Percentiles rank a stretch among this genome's conserved stretches.
Conservation (phyloP, 176 grass and related monocot genomes). For the Aegilops umbellulata region DNA sequence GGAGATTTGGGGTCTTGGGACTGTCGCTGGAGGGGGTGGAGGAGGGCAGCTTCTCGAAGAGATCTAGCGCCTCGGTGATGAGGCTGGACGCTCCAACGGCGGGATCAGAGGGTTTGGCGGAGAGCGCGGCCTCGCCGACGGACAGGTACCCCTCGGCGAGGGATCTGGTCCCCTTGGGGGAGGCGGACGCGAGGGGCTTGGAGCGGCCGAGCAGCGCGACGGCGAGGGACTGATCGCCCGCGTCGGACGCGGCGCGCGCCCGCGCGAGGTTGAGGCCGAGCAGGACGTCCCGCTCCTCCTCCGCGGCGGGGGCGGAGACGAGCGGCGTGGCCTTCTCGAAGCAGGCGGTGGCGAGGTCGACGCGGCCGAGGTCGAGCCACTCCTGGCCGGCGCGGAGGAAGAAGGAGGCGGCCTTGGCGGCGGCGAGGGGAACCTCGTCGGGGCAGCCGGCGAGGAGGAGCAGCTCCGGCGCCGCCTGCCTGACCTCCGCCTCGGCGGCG, state of each 20-base stretch:
- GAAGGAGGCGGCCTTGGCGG: slow-evolving; percentile 65
- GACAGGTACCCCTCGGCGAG: slow-evolving; percentile 70
- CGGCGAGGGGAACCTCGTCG: slow-evolving; percentile 46
- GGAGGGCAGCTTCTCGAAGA: slow-evolving; percentile 74
- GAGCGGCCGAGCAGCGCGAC: slow-evolving; percentile 77
- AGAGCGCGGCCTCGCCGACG: slow-evolving; percentile 51
- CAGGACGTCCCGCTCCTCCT: slow-evolving; percentile 46
- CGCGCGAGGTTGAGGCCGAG: slow-evolving; percentile 69
- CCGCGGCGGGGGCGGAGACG: slow-evolving; percentile 37
- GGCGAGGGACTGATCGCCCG: slow-evolving; percentile 60
- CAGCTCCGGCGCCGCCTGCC: slow-evolving; percentile 76
- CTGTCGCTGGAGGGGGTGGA: slow-evolving; percentile 24
- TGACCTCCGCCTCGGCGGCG: slow-evolving; percentile 60
- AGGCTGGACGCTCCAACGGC: slow-evolving; percentile 59
- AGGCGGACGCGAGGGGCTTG: slow-evolving; percentile 58
- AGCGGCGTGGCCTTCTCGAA: slow-evolving; percentile 89
- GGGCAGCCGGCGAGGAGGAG: slow-evolving; percentile 56
- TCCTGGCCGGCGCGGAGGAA: slow-evolving; percentile 69
- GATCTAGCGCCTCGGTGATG: slow-evolving; percentile 80
- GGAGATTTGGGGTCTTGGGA: slow-evolving; percentile 40
- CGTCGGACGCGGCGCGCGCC: slow-evolving; percentile 56
- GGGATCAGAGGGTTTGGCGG: slow-evolving; percentile 45
- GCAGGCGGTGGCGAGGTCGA: slow-evolving; percentile 74
- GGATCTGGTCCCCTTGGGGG: slow-evolving; percentile 37
- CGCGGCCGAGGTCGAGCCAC: slow-evolving; percentile 71